Evolutionary conservation across 768 basidiomycete genomes (phyloP), one percentile per base, ranked within the genome.

Genomic region (Kwoniella europaea): DNA sequence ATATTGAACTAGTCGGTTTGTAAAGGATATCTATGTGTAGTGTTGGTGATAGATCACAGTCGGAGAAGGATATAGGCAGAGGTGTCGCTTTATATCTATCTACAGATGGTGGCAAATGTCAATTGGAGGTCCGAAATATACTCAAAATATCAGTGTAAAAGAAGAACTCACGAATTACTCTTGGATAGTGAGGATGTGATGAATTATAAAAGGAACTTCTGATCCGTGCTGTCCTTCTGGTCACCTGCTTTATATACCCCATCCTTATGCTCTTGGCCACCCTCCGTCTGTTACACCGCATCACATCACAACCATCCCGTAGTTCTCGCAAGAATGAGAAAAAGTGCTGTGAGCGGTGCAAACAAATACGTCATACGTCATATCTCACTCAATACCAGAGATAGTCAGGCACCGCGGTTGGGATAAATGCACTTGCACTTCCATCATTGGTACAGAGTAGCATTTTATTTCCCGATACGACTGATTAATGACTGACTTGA

Each of bases 1-100:
- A 75, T 75, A 10, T 10, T 68, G 62, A 61, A 22, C 43, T 44
- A 61, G 1, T 35, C 35, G 35, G 6, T 35, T 35, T 61, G 9
- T 43, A 5, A 44, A 16, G 35, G 35, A 35, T 35, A 6, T 35
- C 15, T 58, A 22, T 24, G n/a, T 58, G 10, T 22, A 35, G 29
- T 22, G 15, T 58, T 35, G 35, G 7, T 7, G 35, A 6, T 35
- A 35, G 35, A 7, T 6, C 5, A 35, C 35, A 35, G 35, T 35
- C 6, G 35, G 35, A 35, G 4, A 6, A 35, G 7, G 35, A 35
- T 35, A 7, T 7, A 20, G 50, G 15, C 16, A 1, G 13, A 52
- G 16, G 15, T 52, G 50, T 16, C 5, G 15, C 50, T 15, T 16
- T 52, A 52, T 52, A 52, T 52, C 0, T 35, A 35, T 35, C 35